Conservation (phyloP, 2,329 filamentous ascomycete species). For the Beauveria rudraprayagi region DNA sequence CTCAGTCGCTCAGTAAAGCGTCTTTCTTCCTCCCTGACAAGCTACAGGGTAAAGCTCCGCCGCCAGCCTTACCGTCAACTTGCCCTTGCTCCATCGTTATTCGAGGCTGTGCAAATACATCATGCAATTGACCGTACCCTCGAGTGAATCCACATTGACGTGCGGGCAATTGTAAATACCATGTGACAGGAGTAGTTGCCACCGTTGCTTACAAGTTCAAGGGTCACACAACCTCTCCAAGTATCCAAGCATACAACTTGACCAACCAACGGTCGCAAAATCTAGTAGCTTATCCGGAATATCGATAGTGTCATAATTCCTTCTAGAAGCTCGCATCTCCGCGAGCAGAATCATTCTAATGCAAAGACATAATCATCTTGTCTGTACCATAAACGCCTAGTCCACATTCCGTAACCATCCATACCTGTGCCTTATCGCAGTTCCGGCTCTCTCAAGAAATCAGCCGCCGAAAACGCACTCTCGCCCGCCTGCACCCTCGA, state of each 20-base stretch:
- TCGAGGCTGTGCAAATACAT: neutral
- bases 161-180: too few relatives aligned
- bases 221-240: too few relatives aligned
- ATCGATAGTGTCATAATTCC: neutral
- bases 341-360: neutral
- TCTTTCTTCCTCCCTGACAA: too few relatives aligned
- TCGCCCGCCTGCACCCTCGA: constrained; percentile 26
- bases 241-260: too few relatives aligned
- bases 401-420: neutral
- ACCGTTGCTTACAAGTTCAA: too few relatives aligned
- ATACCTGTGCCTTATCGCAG: constrained; percentile 23
- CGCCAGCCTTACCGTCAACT: neutral
- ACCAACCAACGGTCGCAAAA: too few relatives aligned
- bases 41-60: neutral
- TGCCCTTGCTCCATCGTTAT: neutral
- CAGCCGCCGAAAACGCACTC: constrained; percentile 28
- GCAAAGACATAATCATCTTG: neutral
- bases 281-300: neutral
- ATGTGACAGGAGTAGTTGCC: too few relatives aligned
- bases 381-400: neutral
- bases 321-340: neutral
- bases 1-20: too few relatives aligned
- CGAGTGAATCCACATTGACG: too few relatives aligned
- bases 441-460: constrained; percentile 37
- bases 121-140: too few relatives aligned